Base-by-base conservation (phyloP, 2,329 filamentous ascomycete species). In the Scytalidium sp. region DNA sequence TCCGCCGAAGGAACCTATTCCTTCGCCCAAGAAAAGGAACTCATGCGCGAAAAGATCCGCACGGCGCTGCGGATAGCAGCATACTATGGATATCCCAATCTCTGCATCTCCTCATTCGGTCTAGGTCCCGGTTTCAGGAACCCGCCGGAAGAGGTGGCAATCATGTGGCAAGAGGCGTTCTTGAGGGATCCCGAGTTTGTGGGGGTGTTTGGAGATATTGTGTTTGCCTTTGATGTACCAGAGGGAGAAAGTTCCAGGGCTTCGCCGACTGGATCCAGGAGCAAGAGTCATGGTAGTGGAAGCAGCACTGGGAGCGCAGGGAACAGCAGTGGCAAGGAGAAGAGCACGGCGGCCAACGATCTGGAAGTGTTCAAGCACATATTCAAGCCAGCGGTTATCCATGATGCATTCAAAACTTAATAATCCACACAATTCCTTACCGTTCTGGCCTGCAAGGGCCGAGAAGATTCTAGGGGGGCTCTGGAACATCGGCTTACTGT, bases 21-120 rank as follows among this genome's bases (percentile, higher is more conserved):
- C 0, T 91, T 92, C 66, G 73, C 75, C 3, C 76, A 84, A 59
- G 88, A 91, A 68, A 80, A 80, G 53, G 82, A 87, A 56, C 75
- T 90, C 64, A 87, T 89, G 69, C 78, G 77, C 60, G 83, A 87
- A 60, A 90, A 90, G 68, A 84, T 91, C 66, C 80, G 83, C 19
- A 80, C 82, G 1, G 83, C 86, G 2, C 77, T 91, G 17, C 78
- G 83, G 43, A 88, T 90, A 54, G 88, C 86, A 55, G 79, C 79
- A 17, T 80, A 76, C 60, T 76, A 81, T 58, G 71, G 73, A 50
- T 81, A 83, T 60, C 69, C 73, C 39, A 74, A 76, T 51, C 71
- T 87, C 19, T 79, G 83, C 45, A 78, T 86, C 50, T 81, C 81
- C 19, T 83, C 83, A 56, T 87, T 85, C 61, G 83, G 83, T 2